Evolutionary conservation across 1,284 basidiomycete genomes (phyloP), one percentile per base, ranked within the genome.

Genomic region (Marasmius oreades): DNA sequence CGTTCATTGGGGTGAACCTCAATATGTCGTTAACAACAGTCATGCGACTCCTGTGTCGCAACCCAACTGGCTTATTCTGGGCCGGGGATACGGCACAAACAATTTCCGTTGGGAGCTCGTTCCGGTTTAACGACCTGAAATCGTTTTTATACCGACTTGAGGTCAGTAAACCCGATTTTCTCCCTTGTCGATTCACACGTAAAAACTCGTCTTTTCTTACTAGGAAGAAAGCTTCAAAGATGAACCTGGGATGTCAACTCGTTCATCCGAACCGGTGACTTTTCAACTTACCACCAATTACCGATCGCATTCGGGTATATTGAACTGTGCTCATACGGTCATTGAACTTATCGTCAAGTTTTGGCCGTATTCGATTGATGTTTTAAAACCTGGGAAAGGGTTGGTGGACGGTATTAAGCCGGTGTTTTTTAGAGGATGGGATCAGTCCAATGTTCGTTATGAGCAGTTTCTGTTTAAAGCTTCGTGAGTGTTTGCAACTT

Each of bases 31-130:
- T 12, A 23, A 44, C 20, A 16, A 14, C 55, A 89, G 88, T 91
- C 1, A 66, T 91, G 44, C 73, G 86, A 10, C 70, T 68, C 0
- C 64, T 90, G 2, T 89, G 86, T 62, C 69, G 68, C 12, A 89
- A 90, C 62, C 77, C 81, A 0, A 71, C 85, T 51, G 88, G 89
- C 0, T 68, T 88, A 22, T 89, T 90, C 63, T 91, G 85, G 85
- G 88, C 88, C 0, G 89, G 88, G 0, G 88, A 91, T 63, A 91
- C 89, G 0, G 88, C 88, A 0, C 88, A 91, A 62, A 87, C 88
- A 0, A 90, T 91, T 18, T 83, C 84, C 0, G 77, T 80, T 1
- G 88, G 88, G 0, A 88, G 85, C 55, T 81, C 85, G 0, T 90
- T 91, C 62, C 70, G 84, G 14, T 91, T 91, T 66, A 73, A 86